Evolutionary conservation across 768 basidiomycete species (phyloP).

Genomic region (Chlorophyllum brunneum): DNA sequence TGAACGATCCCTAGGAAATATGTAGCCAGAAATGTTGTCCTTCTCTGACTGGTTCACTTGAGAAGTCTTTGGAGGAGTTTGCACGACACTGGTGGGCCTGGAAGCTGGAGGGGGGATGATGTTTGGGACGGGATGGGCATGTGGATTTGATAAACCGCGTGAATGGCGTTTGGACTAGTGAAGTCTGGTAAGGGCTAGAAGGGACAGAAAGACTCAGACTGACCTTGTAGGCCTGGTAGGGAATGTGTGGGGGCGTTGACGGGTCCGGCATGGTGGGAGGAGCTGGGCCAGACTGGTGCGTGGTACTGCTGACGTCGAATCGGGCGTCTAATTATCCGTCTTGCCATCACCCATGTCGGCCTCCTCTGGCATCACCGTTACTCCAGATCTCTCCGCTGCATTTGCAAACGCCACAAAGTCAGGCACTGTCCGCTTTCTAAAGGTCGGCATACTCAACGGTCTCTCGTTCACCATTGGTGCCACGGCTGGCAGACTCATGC

Average conservation of each 20-base stretch:
- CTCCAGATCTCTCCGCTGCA: slow-evolving; percentile 48
- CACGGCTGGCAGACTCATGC: slow-evolving; percentile 18
- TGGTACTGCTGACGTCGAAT: background rate
- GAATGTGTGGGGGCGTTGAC: slow-evolving; percentile 28
- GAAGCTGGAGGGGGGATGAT: slow-evolving; percentile 25
- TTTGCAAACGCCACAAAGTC: slow-evolving; percentile 59
- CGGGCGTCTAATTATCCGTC: slow-evolving; percentile 10
- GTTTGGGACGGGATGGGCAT: slow-evolving; percentile 22
- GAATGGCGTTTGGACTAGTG: slow-evolving; percentile 47
- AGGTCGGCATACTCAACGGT: slow-evolving; percentile 77
- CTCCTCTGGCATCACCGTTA: slow-evolving; percentile 65
- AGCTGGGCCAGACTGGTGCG: slow-evolving; percentile 1
- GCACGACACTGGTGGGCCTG: no score
- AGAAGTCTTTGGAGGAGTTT: slow-evolving; percentile 21
- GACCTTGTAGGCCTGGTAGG: slow-evolving; percentile 53
- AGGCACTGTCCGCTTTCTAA: slow-evolving; percentile 62
- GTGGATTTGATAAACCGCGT: slow-evolving; percentile 28
- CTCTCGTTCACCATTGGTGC: slow-evolving; percentile 19
- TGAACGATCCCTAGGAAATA: background rate
- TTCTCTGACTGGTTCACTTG: background rate
- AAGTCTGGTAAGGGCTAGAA: slow-evolving; percentile 11
- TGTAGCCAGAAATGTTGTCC: background rate
- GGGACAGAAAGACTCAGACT: slow-evolving; percentile 14
- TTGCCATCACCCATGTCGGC: slow-evolving; percentile 65
- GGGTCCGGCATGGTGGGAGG: slow-evolving; percentile 25